phyloP scores from a whole-genome alignment of 345 rosid species.

The Lagerstroemia speciosa region DNA sequence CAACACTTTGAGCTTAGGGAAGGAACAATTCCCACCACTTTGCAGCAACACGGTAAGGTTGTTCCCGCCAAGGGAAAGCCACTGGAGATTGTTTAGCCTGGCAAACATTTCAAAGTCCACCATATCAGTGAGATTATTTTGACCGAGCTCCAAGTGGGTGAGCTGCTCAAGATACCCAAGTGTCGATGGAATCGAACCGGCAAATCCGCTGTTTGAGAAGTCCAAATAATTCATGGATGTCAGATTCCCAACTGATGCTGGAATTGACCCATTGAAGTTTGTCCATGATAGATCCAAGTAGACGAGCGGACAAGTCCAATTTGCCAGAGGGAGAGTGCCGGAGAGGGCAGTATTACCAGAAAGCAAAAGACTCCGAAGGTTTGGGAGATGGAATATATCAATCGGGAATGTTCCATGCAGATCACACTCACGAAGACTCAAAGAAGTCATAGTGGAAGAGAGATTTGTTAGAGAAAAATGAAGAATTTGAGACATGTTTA shows the following conservation, averaged over 20 bases:
- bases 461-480: not conserved
- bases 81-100: not conserved
- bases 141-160: not conserved
- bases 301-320: not conserved
- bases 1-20: not conserved
- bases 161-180: not conserved
- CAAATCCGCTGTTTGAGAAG: not conserved
- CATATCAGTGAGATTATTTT: not conserved
- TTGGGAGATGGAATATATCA: not conserved
- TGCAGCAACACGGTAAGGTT: not conserved
- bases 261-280: not conserved
- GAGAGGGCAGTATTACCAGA: not conserved
- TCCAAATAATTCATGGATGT: not conserved
- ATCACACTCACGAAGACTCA: not conserved
- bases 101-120: not conserved
- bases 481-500: not conserved
- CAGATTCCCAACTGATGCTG: not conserved
- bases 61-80: not conserved
- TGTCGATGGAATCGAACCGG: not conserved
- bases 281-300: not conserved
- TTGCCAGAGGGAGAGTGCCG: not conserved
- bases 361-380: not conserved
- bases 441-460: not conserved
- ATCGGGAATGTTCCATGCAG: not conserved
- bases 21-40: not conserved